These are phyloP conservation scores for Pezicula neosporulosa DNA, from an alignment of 2,329 filamentous ascomycete species.

Conservation along the genomic window DNA sequence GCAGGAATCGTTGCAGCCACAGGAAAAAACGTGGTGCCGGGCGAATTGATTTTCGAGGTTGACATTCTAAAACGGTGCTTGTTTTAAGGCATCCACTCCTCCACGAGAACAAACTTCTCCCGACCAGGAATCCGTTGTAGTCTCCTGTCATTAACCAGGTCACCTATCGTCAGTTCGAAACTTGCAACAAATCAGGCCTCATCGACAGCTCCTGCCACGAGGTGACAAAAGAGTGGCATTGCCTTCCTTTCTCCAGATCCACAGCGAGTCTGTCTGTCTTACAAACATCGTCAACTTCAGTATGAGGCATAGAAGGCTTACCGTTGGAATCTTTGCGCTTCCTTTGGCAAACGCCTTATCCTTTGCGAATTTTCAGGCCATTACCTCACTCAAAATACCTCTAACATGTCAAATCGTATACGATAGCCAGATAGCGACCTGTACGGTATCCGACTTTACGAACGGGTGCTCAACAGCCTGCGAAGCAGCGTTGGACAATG, in stretches of 20 bases:
- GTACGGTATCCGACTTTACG: slow-evolving; percentile 23
- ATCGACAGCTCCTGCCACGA: too few relatives aligned
- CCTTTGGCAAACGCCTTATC: slow-evolving; percentile 21
- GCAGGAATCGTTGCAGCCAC: not conserved
- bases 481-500: slow-evolving; percentile 12
- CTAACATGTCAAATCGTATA: slow-evolving; percentile 21
- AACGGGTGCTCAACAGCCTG: slow-evolving; percentile 23
- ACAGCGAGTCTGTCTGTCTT: not conserved
- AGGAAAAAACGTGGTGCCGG: not conserved
- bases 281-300: not conserved
- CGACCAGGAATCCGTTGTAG: too few relatives aligned
- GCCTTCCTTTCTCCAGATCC: not conserved
- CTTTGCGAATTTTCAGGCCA: slow-evolving; percentile 26
- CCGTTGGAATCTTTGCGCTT: not conserved
- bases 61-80: too few relatives aligned
- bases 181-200: too few relatives aligned
- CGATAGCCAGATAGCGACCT: slow-evolving; percentile 21
- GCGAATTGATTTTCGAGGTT: too few relatives aligned
- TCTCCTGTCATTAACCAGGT: too few relatives aligned
- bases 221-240: too few relatives aligned
- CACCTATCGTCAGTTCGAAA: too few relatives aligned
- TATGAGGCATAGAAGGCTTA: not conserved
- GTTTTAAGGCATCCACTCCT: too few relatives aligned
- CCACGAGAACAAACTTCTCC: too few relatives aligned
- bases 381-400: slow-evolving; percentile 19